Evolutionary conservation across 371 early-diverging fungal species (phyloP).

Genomic region (Mortierella sp.): DNA sequence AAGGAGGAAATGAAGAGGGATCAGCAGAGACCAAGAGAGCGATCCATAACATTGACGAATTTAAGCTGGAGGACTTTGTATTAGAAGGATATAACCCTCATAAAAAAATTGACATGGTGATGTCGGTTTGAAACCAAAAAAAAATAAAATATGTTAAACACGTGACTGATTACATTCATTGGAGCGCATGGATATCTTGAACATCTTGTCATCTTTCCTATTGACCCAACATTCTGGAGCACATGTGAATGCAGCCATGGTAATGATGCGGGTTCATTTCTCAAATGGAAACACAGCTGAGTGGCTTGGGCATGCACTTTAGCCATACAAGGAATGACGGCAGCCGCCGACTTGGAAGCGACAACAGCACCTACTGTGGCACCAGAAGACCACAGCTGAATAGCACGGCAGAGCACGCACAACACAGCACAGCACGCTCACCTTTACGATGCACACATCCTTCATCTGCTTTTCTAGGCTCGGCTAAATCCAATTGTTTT

Average conservation of each 20-base stretch:
- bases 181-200: not conserved
- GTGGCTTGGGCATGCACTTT: not conserved
- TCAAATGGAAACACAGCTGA: not conserved
- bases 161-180: not conserved
- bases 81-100: conserved; percentile 93
- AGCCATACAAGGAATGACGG: not conserved
- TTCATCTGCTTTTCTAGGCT: conserved; percentile 18
- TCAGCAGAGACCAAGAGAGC: conserved; percentile 52
- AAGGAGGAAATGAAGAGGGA: not conserved
- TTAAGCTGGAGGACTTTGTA: conserved; percentile 88
- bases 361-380: no score
- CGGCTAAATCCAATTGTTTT: conserved; percentile 40
- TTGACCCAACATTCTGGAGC: not conserved
- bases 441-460: no score
- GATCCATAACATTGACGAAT: conserved; percentile 84
- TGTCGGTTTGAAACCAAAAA: conserved; percentile 82
- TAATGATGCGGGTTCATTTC: not conserved
- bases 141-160: not conserved
- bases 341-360: not conserved
- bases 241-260: not conserved
- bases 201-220: not conserved
- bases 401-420: not conserved
- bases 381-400: not conserved
- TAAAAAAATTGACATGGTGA: conserved; percentile 94
- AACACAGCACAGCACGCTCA: no score